Evolutionary conservation across 371 early-diverging fungal species (phyloP).

Genomic region (Batkoa obscura): DNA sequence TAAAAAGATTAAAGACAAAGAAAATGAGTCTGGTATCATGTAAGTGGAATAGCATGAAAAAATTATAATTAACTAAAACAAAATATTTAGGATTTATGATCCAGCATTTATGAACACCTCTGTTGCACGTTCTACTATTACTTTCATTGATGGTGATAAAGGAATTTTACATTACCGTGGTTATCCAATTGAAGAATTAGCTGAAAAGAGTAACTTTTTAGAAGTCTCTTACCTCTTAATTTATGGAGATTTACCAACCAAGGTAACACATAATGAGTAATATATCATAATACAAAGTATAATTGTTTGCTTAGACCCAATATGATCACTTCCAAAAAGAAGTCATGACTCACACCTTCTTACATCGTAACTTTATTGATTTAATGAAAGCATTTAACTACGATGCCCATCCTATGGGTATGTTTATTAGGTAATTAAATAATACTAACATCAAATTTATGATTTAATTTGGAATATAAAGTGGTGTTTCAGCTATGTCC

Average conservation of each 20-base stretch:
- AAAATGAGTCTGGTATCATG: constrained; percentile 10
- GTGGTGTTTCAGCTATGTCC: constrained; percentile 27
- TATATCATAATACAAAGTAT: not conserved
- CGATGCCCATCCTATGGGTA: constrained; percentile 46
- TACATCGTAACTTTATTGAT: constrained; percentile 20
- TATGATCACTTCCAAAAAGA: constrained; percentile 12
- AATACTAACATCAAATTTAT: too few species aligned
- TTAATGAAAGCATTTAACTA: constrained; percentile 32
- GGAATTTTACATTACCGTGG: constrained; percentile 31
- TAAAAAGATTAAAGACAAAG: constrained; percentile 12
- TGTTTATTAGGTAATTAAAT: constrained; percentile 17
- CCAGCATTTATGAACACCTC: constrained; percentile 30
- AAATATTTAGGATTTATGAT: constrained; percentile 9
- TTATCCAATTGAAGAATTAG: constrained; percentile 22
- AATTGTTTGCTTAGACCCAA: constrained; percentile 8
- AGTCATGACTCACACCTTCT: constrained; percentile 33
- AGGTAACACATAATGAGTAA: constrained; percentile 1
- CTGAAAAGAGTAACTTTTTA: constrained; percentile 21
- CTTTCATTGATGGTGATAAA: constrained; percentile 41
- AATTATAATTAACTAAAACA: not conserved
- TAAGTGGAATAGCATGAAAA: not conserved
- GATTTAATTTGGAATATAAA: constrained; percentile 2
- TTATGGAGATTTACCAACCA: constrained; percentile 20
- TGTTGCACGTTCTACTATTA: constrained; percentile 26
- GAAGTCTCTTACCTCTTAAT: constrained; percentile 26